Base-by-base conservation (phyloP, 1,139 yeast species). In the Protomyces inouyei region DNA sequence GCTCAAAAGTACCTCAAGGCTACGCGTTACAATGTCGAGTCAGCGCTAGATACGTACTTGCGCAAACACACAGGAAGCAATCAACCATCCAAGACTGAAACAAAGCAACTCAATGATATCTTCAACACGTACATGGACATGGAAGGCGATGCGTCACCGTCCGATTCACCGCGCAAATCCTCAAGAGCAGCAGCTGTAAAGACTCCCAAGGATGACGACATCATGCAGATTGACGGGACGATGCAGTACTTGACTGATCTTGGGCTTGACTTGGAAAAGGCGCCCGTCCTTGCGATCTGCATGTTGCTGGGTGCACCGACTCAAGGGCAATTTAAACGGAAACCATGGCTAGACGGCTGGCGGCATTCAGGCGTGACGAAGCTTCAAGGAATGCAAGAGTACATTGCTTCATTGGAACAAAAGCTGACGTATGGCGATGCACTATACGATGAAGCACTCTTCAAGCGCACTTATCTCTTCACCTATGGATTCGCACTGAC, bases 181-280 rank as follows among this genome's bases (percentile, higher is more conserved):
- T 37, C 43, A n/a, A 18, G 25, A 10, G 16, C 16, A 18, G 48
- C 48, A 21, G 9, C 48, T 10, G 18, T 3, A 10, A 43, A 16
- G 28, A 35, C 52, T 21, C 18, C 38, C 9, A 38, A 21, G 14
- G 35, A 37, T 21, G 63, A 59, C 12, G 64, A 60, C 12, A 21
- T 43, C 21, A 82, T 82, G 63, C 93, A 85, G 43, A 80, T 87
- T 35, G 93, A 89, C 66, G 97, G 97, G 0, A 86, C 97, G 0
- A 75, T 92, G 23, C 70, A 73, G 54, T 88, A 86, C 70, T 77
- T 90, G 52, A 80, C 78, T 9, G 96, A 87, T 71, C 75, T 92
- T 60, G 83, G 82, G 0, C 79, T 87, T 55, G 85, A 84, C 18
- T 86, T 92, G 0, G 97, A 92, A 69, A 92, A 92, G 71, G 78